Evolutionary conservation across 1,139 yeast genomes (phyloP), one percentile per base, ranked within the genome.

Genomic region (Pichia sp.): DNA sequence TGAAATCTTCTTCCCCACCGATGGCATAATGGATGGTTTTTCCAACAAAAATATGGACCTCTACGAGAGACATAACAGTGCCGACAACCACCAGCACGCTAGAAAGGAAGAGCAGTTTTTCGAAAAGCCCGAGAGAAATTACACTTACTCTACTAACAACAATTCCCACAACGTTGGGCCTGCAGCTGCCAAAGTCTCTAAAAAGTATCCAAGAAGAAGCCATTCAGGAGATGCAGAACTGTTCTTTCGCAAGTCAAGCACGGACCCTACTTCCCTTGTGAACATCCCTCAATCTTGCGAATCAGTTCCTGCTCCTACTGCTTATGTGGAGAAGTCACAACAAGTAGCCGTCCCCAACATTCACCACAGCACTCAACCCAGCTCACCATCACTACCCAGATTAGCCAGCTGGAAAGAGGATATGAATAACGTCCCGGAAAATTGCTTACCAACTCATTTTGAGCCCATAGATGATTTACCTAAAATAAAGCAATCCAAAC

Each of bases 401-500:
- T 7, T 36, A 15, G 41, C 16, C n/a, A 36, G 41, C 16, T 36
- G 41, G 41, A 36, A 42, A 16, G 45, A 42, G 8, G 23, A 15
- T 15, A 42, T 16, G 8, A 23, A 36, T 11, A 6, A 5, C n/a
- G 11, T 45, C 3, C 49, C 42, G 2, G 36, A 45, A 2, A 51
- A 49, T 10, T 45, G 48, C 34, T 29, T 54, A n/a, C 57, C 57
- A 11, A 36, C 15, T 10, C 26, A 13, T 5, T 45, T 47, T 46
- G 50, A 51, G 38, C 8, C 34, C 10, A 34, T 52, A 19, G 50
- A 43, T 11, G 51, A 51, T n/a, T 40, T 55, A 19, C 45, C 47
- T 3, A 55, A 52, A 49, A 46, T 56, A 16, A 34, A 38, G 7
- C 29, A 47, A 10, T 29, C 50, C 13, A 47, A 32, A 10, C 58